Base-by-base conservation (phyloP, 2,329 filamentous ascomycete genomes). In the Stachybotrys chlorohalonatus region DNA sequence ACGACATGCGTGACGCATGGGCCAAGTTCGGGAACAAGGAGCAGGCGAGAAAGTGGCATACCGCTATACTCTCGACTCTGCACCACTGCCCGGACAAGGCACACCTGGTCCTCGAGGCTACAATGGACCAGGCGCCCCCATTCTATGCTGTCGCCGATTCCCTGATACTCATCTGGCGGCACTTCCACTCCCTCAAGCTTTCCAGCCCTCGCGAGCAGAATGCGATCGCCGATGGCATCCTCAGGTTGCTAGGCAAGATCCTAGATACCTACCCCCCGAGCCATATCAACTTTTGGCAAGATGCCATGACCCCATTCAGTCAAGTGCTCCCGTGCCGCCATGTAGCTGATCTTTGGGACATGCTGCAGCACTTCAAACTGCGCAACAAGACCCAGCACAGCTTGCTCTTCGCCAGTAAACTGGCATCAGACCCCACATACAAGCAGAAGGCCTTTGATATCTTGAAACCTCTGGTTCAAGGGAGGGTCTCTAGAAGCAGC, bases 361-460 rank as follows among this genome's bases (percentile, higher is more conserved):
- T 69, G 8, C 59, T 80, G 8, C 54, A 57, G 58, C 0, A 64
- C 70, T 13, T 42, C 31, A 57, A 59, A 5, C 55, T 80, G 5
- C 70, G 75, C 49, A 58, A 60, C 9, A 82, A 30, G 31, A 7
- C 31, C 11, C n/a, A 24, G 15, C 47, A 80, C 0, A 64, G 71
- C 15, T 62, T 81, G 2, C 75, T 79, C 2, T 72, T 81, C 48
- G 78, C 78, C 3, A 67, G 66, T 47, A 70, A 66, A 4, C 63
- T 85, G 31, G 76, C 79, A 1, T 64, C 64, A 49, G 61, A 64
- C 8, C 58, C 62, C 11, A 56, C 61, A 5, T 67, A 74, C 61
- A 81, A 80, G 57, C 71, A 63, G 2, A 54, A 55, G 16, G 69
- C 80, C 0, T 70, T 78, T 48, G 66, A 73, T 5, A 71, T 83